phyloP scores from a whole-genome alignment of 139 green algal genomes.

The Zygnema circumcarinatum region DNA sequence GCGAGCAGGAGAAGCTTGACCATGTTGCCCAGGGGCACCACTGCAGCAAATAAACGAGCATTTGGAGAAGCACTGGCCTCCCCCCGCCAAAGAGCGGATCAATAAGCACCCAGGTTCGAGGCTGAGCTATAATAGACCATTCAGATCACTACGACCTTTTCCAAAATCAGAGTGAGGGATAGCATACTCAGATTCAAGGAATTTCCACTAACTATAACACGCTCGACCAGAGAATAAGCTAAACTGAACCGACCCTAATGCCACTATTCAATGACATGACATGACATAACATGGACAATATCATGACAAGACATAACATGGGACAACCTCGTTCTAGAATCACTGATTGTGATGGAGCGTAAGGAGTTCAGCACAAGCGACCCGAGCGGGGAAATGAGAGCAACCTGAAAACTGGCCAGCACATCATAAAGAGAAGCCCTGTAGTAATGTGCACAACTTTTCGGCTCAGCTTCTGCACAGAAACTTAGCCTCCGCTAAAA shows the following conservation, averaged over 20 bases:
- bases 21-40: constrained; percentile 76
- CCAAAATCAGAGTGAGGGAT: no score
- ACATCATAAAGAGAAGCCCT: constrained; percentile 83
- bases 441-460: constrained; percentile 93
- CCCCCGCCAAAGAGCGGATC: constrained; percentile 17
- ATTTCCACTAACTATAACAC: no score
- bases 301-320: no score
- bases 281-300: no score
- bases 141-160: neutral
- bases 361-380: no score
- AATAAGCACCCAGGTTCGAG: constrained; percentile 8
- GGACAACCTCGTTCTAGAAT: no score
- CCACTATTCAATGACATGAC: no score
- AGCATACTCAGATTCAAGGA: no score
- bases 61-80: constrained; percentile 65
- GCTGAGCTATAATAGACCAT: neutral
- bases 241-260: no score
- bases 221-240: no score
- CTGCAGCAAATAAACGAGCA: constrained; percentile 69
- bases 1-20: constrained; percentile 72
- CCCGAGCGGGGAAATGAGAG: no score
- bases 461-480: constrained; percentile 77
- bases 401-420: constrained; percentile 89
- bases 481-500: neutral
- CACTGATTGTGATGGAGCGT: no score